These are phyloP conservation scores for Penicillium silybi DNA, from an alignment of 495 filamentous ascomycete genomes.

Conservation along the genomic window DNA sequence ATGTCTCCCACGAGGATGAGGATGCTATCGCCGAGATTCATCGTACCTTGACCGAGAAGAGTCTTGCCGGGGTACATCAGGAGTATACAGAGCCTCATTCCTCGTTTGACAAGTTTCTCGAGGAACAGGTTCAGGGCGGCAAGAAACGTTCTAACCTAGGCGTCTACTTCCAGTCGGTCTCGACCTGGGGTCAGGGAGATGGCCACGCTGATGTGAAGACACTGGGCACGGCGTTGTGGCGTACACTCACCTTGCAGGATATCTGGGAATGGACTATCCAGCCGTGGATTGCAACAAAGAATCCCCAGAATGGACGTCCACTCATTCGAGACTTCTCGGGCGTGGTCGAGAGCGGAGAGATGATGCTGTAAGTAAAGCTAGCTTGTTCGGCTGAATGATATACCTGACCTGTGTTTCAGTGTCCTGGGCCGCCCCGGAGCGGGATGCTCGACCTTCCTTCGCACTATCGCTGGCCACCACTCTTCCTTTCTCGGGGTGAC, in stretches of 20 bases:
- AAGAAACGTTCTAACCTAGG: slow-evolving; percentile 33
- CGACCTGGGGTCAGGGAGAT: slow-evolving; percentile 33
- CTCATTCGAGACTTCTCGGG: slow-evolving; percentile 60
- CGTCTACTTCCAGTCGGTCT: slow-evolving; percentile 36
- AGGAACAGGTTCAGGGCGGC: slow-evolving; percentile 29
- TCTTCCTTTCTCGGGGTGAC: slow-evolving; percentile 72
- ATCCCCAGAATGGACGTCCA: slow-evolving; percentile 28
- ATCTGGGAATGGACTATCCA: slow-evolving; percentile 39
- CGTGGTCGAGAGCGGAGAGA: slow-evolving; percentile 66
- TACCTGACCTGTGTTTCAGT: slow-evolving; percentile 3
- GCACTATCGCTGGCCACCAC: slow-evolving; percentile 75
- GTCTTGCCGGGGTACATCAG: background rate
- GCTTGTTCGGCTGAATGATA: background rate
- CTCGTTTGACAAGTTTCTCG: slow-evolving; percentile 36
- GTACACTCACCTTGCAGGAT: slow-evolving; percentile 33
- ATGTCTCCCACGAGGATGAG: slow-evolving; percentile 31
- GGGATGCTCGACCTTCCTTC: slow-evolving; percentile 86
- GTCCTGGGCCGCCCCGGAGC: slow-evolving; percentile 82
- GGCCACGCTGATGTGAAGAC: slow-evolving; percentile 33
- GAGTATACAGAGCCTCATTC: slow-evolving; percentile 35
- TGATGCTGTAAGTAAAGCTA: slow-evolving; percentile 51
- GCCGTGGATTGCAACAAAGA: slow-evolving; percentile 28
- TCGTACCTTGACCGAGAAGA: slow-evolving; percentile 28
- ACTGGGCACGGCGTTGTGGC: slow-evolving; percentile 33
- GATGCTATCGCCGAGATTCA: slow-evolving; percentile 36